phyloP scores from a whole-genome alignment of 345 rosid species.

The Gossypium bickii region DNA sequence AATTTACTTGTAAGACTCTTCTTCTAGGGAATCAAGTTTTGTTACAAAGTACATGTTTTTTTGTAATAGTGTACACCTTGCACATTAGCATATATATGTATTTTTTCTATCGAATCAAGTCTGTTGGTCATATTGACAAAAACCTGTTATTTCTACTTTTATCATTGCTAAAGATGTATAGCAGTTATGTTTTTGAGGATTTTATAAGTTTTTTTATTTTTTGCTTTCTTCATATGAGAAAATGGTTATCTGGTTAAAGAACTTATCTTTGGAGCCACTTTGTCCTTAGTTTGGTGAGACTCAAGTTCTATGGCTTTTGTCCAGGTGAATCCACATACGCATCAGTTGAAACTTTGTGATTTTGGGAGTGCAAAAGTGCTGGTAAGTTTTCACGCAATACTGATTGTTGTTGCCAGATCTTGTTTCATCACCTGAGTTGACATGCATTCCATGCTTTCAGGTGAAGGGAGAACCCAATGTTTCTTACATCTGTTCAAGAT shows the following conservation, averaged over 20 bases:
- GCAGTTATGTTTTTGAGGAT: not conserved
- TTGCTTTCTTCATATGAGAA: not conserved
- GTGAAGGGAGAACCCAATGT: conserved; percentile 90
- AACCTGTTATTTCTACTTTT: not conserved
- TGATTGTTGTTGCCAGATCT: not conserved
- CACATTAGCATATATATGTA: not conserved
- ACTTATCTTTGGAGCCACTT: not conserved
- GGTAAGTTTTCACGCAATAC: conserved; percentile 39
- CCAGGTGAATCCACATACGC: conserved; percentile 87
- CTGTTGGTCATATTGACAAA: not conserved
- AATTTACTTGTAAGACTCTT: conserved; percentile 62
- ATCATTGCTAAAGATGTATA: not conserved
- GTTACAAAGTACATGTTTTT: conserved; percentile 1
- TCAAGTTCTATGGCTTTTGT: conserved; percentile 7
- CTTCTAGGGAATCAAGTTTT: not conserved
- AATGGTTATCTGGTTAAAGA: not conserved
- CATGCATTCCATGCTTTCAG: conserved; percentile 26
- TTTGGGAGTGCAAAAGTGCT: conserved; percentile 95
- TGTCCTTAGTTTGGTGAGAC: conserved; percentile 6
- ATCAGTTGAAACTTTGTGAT: conserved; percentile 89
- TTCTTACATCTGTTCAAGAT: conserved; percentile 92
- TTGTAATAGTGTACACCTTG: not conserved
- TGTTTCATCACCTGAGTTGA: conserved; percentile 17
- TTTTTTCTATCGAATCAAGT: not conserved
- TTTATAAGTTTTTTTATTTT: not conserved